Percentiles rank a stretch among this genome's conserved stretches.
These are phyloP conservation scores for Dryas alaskensis DNA, from an alignment of 306 rosid genomes.

Conservation along the genomic window DNA sequence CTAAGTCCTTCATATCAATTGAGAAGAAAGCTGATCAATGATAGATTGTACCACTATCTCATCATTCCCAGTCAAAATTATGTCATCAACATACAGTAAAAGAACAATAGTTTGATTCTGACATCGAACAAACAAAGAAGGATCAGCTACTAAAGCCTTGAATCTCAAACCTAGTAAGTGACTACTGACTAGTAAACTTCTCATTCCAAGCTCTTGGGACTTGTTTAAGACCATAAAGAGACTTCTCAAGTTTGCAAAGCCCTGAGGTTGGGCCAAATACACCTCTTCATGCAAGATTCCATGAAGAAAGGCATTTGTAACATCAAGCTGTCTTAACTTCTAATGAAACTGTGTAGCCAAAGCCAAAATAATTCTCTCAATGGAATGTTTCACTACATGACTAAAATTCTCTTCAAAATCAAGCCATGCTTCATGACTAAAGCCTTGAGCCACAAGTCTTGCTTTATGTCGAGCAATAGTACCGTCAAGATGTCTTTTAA, in stretches of 20 bases:
- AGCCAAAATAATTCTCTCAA: not conserved
- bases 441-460: too few relatives aligned
- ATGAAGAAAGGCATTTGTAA: not conserved
- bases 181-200: not conserved
- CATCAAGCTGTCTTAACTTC: not conserved
- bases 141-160: not conserved
- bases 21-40: not conserved
- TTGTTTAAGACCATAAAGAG: not conserved
- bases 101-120: not conserved
- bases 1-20: not conserved
- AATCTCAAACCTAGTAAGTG: rapidly evolving
- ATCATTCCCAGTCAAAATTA: not conserved
- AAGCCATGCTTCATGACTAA: too few relatives aligned
- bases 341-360: not conserved
- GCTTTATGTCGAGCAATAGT: too few relatives aligned
- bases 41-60: not conserved
- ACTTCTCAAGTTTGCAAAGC: not conserved
- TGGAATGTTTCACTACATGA: not conserved
- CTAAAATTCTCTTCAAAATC: too few relatives aligned
- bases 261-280: not conserved
- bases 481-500: too few relatives aligned
- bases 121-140: not conserved
- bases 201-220: not conserved
- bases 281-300: not conserved
- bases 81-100: not conserved